phyloP scores from a whole-genome alignment of 441 rosid species.

The Rhodomyrtus psidioides region DNA sequence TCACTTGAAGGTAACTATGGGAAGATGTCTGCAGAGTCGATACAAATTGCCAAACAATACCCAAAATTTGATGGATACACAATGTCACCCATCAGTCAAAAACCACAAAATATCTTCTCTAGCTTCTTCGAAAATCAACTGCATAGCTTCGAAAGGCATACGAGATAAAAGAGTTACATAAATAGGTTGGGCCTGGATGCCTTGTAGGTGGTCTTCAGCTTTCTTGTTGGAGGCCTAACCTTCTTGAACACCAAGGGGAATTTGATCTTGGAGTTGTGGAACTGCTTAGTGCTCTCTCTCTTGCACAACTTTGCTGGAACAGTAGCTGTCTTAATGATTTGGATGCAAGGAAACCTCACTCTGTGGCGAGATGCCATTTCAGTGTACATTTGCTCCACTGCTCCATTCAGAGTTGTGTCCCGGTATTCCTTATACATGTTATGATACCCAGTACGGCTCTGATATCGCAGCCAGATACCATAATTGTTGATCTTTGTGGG shows the following conservation, averaged over 20 bases:
- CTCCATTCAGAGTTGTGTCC: conserved; percentile 56
- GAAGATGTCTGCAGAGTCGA: neutral
- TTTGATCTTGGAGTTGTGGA: conserved; percentile 35
- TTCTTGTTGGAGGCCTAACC: conserved; percentile 32
- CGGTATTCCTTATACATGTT: conserved; percentile 64
- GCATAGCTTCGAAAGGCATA: neutral
- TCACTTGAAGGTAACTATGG: neutral
- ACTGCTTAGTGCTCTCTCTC: conserved; percentile 61
- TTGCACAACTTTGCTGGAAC: conserved; percentile 43
- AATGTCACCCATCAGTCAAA: neutral
- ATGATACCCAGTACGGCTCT: conserved; percentile 56
- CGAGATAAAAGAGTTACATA: conserved; percentile 7
- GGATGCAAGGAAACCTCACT: conserved; percentile 56
- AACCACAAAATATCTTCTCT: neutral
- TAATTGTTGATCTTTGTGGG: conserved; percentile 49
- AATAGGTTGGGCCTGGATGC: conserved; percentile 33
- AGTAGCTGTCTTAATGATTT: conserved; percentile 49
- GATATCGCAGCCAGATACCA: conserved; percentile 58
- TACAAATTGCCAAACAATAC: neutral
- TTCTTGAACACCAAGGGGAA: conserved; percentile 25
- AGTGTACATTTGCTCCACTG: conserved; percentile 53
- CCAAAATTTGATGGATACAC: neutral
- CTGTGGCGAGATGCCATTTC: conserved; percentile 62
- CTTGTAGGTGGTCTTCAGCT: conserved; percentile 35
- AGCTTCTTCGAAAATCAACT: neutral